Evolutionary conservation across 805 yeast genomes (phyloP), one percentile per base, ranked within the genome.

Genomic region (Ogataea siamensis): DNA sequence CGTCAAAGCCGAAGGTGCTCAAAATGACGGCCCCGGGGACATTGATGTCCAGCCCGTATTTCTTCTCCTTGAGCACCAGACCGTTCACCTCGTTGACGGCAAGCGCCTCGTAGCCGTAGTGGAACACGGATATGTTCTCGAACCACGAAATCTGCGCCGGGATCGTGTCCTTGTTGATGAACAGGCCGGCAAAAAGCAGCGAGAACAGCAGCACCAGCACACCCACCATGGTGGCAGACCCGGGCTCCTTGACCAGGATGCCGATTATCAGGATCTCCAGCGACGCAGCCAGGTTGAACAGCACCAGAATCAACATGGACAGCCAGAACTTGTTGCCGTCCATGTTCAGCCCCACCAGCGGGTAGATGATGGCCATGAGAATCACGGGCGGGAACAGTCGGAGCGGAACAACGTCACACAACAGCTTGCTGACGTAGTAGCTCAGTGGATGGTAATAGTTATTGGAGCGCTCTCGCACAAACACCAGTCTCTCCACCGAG

Each of bases 1-100:
- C 91, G 48, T 86, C 76, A 60, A 93, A 93, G 0, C 99, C 99
- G 67, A 93, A 93, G 0, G 98, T 87, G 50, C 95, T 85, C 50
- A 93, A 71, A 39, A 93, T 93, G 2, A 95, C 94, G 2, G 99
- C 98, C 8, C 99, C 99, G 0, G 99, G 99, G 11, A 93, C 94
- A 61, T 88, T 96, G 51, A 93, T 91, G 30, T 89, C 84, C 28
- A 93, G 71, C 0, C 99, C 99, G 55, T 83, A 91, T 63, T 93
- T 93, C 57, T 78, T 81, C 58, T 93, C 99, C 46, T 77, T 78
- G 51, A 93, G 70, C 10, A 87, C 80, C 57, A 93, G 71, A 23
- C 87, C 85, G 54, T 82, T 84, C 7, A 91, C 98, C 58, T 93
- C 99, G 60, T 93, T 93, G 39, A 93, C 89, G 3, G 88, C 73